Base-by-base conservation (phyloP, 108 stramenopile genomes). In the Fistulifera pelliculosa region DNA sequence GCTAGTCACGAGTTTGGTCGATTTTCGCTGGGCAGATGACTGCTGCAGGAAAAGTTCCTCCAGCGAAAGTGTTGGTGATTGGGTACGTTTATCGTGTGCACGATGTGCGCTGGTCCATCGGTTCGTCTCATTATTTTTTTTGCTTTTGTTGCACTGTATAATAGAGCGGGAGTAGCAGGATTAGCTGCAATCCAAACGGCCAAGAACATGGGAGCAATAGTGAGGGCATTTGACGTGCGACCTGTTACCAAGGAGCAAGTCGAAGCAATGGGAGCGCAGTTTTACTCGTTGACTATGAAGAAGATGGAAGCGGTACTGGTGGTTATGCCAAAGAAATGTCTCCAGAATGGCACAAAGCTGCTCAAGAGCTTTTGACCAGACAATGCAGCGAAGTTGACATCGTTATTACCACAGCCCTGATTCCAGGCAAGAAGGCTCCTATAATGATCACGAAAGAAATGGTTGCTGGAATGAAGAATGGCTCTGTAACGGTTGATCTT, bases 321-420 rank as follows among this genome's bases (percentile, higher is more conserved):
- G 99, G 99, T 40, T 99, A 99, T 73, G 99, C 99, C 61, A 99
- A 99, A 80, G 96, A 98, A 72, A 98, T 99, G 97, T 75, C 72
- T 65, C 73, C 87, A 40, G 97, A 96, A 66, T 99, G 95, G 94
- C 93, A 97, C 60, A 93, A 90, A 0, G 93, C 91, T 12, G 93
- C 91, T 8, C 71, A 79, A 28, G 69, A 60, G 27, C 89, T 96
- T 88, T 72, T 99, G 13, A 69, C 82, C 19, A 82, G 90, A 56
- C 94, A 99, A 52, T 88, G 86, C 60, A 81, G 88, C 65, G 94
- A 96, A 21, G 87, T 97, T 17, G 99, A 99, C 70, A 86, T 99
- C 58, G 64, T 98, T 58, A 96, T 99, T 61, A 98, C 95, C n/a
- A 99, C 99, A 1, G 99, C 99, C 13, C 74, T 94, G 38, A 99